Evolutionary conservation across 139 green algal species (phyloP), one percentile per base, ranked within the genome.

Genomic region (Medakamo hakoo): DNA sequence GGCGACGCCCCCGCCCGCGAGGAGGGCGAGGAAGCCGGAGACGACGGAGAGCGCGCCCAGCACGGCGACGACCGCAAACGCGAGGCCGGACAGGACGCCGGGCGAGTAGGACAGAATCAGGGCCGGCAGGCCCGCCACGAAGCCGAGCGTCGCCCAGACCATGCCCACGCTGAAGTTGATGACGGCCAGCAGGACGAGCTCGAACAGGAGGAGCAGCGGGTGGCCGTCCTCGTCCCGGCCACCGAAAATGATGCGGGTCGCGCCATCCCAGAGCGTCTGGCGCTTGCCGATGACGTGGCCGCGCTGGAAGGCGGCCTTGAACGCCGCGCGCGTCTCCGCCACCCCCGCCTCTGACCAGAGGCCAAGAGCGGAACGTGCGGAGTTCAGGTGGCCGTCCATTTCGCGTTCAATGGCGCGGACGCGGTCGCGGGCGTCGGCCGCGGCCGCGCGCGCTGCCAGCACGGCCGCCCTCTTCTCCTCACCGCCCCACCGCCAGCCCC

Each of bases 201-300:
- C 28, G 3, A 83, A 49, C 29, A 82, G 52, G 24, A 80, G 21
- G 58, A 31, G n/a, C 31, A 83, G 58, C 61, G 75, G 74, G 52
- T 86, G 76, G 18, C 64, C 55, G 19, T 81, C 66, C 3, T 52
- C 40, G 40, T 68, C 29, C 5, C 52, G 27, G 27, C 26, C 16
- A n/a, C n/a, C n/a, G n/a, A n/a, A n/a, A 2, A 86, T 19, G 21
- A 84, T 66, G 27, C 48, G 56, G 4, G 75, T 71, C 1, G 84
- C n/a, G 3, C 62, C 49, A 55, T 86, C 80, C 58, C 63, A 81
- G 29, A 83, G 70, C 16, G 28, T 81, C 29, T 82, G 72, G 4
- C 74, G 64, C 56, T 76, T 70, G 1, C 73, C 80, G 68, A 86
- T 84, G 20, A 83, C 40, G 57, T 84, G 84, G 32, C 80, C 80